A percentile compares a stretch with the other conserved stretches of the same genome.
Conservation (phyloP, 495 filamentous ascomycete species). For the Talaromyces proteolyticus region DNA sequence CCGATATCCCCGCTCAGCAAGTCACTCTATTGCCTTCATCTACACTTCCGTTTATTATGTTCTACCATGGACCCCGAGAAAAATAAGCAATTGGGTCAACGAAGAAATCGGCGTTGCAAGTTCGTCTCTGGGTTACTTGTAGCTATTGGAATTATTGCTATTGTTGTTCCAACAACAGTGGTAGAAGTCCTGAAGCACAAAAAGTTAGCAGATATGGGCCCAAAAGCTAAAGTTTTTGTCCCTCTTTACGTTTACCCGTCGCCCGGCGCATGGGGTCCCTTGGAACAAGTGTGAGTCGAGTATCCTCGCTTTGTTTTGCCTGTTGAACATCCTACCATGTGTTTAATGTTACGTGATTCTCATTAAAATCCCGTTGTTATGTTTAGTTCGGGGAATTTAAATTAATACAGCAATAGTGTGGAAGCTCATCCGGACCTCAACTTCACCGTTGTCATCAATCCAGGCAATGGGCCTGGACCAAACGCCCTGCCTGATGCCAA, state of each 20-base stretch:
- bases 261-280: constrained; percentile 42
- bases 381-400: too few relatives aligned
- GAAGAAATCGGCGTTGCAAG: background rate
- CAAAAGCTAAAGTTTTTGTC: constrained; percentile 40
- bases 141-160: constrained; percentile 26
- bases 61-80: background rate
- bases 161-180: constrained; percentile 29
- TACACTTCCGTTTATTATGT: background rate
- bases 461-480: constrained; percentile 46
- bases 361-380: too few relatives aligned
- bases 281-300: constrained; percentile 38
- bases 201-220: constrained; percentile 34
- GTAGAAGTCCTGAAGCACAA: constrained; percentile 26
- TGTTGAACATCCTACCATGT: background rate
- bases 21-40: background rate
- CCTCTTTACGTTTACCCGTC: constrained; percentile 53
- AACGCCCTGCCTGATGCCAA: constrained; percentile 39
- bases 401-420: constrained; percentile 21
- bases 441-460: constrained; percentile 52
- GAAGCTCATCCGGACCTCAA: constrained; percentile 33
- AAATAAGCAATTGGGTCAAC: background rate
- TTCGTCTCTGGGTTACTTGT: constrained; percentile 8
- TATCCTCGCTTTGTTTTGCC: constrained; percentile 5
- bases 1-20: background rate
- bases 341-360: background rate